phyloP scores from a whole-genome alignment of 1,139 yeast species.

The Yamadazyma membranifaciens region DNA sequence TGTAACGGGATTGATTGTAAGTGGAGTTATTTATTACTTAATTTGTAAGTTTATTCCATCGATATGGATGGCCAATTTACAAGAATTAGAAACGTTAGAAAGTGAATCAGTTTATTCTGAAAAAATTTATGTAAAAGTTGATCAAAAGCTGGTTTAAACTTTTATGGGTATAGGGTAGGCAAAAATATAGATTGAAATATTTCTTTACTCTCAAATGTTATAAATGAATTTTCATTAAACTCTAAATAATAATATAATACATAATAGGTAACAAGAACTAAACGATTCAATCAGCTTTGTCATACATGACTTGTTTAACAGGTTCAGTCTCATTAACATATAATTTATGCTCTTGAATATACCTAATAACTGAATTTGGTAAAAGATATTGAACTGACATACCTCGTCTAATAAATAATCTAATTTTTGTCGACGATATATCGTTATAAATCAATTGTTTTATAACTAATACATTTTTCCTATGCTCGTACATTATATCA shows the following conservation, averaged over 20 bases:
- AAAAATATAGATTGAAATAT: background rate
- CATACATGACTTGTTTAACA: slow-evolving; percentile 82
- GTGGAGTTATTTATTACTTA: slow-evolving; percentile 10
- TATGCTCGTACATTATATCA: slow-evolving; percentile 95
- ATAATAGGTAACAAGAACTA: slow-evolving; percentile 1
- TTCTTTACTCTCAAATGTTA: background rate
- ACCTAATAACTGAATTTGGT: slow-evolving; percentile 93
- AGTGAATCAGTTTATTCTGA: no score
- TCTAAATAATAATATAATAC: background rate
- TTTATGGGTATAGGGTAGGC: background rate
- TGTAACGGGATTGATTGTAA: slow-evolving; percentile 8
- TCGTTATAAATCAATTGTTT: slow-evolving; percentile 96
- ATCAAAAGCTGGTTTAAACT: background rate
- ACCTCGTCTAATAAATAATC: slow-evolving; percentile 87
- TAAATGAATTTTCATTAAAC: background rate
- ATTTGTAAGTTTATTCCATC: slow-evolving; percentile 11
- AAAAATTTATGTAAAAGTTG: background rate
- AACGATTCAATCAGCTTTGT: slow-evolving; percentile 34
- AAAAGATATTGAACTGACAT: slow-evolving; percentile 95
- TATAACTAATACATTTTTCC: slow-evolving; percentile 89
- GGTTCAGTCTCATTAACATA: slow-evolving; percentile 89
- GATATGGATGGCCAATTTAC: slow-evolving; percentile 14
- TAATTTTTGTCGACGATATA: slow-evolving; percentile 90
- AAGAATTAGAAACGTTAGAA: slow-evolving; percentile 6
- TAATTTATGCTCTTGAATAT: slow-evolving; percentile 87